Evolutionary conservation across 768 basidiomycete species (phyloP).

Genomic region (Jaapia argillacea): DNA sequence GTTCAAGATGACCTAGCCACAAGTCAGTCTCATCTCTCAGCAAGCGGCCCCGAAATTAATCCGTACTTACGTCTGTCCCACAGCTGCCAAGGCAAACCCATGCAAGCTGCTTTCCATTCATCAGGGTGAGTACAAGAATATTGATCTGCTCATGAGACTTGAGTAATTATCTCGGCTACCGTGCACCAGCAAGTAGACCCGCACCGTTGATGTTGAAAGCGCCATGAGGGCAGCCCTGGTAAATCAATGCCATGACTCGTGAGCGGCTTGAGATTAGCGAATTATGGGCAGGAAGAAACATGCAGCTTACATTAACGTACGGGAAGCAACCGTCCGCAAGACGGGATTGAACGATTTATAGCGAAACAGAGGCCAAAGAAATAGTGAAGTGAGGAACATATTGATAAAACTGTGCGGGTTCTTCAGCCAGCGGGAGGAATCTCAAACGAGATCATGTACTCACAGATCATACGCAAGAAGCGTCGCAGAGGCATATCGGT

Average conservation of each 20-base stretch:
- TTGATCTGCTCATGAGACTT: no score
- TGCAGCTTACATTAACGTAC: constrained; percentile 30
- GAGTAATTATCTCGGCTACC: no score
- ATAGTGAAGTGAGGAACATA: constrained; percentile 29
- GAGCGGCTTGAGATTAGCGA: not conserved
- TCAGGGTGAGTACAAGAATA: constrained; percentile 31
- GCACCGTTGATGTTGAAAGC: constrained; percentile 34
- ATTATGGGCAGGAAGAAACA: not conserved
- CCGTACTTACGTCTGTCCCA: constrained; percentile 31
- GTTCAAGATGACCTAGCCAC: constrained; percentile 35
- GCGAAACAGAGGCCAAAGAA: constrained; percentile 36
- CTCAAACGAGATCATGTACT: constrained; percentile 11
- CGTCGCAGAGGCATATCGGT: constrained; percentile 30
- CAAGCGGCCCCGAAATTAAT: no score
- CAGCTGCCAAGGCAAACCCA: constrained; percentile 38
- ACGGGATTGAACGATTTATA: constrained; percentile 21
- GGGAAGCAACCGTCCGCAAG: constrained; percentile 27
- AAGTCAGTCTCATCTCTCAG: no score
- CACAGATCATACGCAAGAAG: constrained; percentile 39
- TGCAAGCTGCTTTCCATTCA: constrained; percentile 35
- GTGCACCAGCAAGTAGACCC: no score
- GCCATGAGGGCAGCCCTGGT: constrained; percentile 37
- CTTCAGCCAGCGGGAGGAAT: not conserved
- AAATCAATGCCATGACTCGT: not conserved
- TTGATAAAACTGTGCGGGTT: constrained; percentile 18